These are phyloP conservation scores for Emydomyces testavorans DNA, from an alignment of 2,329 filamentous ascomycete species.

Conservation along the genomic window DNA sequence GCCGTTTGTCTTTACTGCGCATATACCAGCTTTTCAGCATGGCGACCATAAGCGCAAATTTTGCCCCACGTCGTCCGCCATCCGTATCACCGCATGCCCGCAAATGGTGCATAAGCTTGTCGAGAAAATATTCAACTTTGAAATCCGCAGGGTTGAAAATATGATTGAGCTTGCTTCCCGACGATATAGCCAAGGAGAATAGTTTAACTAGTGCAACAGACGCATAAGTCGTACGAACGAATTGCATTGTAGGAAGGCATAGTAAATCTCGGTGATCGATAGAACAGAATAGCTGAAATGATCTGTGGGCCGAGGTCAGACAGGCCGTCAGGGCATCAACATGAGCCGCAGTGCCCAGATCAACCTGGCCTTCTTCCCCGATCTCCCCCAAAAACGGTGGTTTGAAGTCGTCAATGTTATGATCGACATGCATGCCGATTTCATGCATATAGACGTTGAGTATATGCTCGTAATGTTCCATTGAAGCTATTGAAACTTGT, in stretches of 20 bases:
- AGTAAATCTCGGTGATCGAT: conserved; percentile 51
- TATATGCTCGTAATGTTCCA: conserved; percentile 53
- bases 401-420: conserved; percentile 44
- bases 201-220: conserved; percentile 64
- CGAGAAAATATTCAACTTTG: conserved; percentile 54
- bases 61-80: conserved; percentile 53
- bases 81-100: conserved; percentile 51
- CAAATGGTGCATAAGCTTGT: conserved; percentile 58
- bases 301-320: conserved; percentile 53
- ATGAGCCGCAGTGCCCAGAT: conserved; percentile 46
- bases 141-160: conserved; percentile 58
- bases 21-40: conserved; percentile 61
- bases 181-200: conserved; percentile 54
- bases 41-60: conserved; percentile 58
- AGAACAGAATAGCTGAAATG: conserved; percentile 53
- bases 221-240: conserved; percentile 60
- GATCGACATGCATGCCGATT: conserved; percentile 56
- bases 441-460: conserved; percentile 66
- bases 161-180: conserved; percentile 55
- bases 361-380: conserved; percentile 27
- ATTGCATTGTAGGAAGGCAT: conserved; percentile 57
- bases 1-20: conserved; percentile 36
- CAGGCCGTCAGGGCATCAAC: conserved; percentile 57
- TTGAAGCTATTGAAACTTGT: conserved; percentile 38
- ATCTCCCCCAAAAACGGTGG: conserved; percentile 36